Evolutionary conservation across 140 eudicot genomes (phyloP), one percentile per base, ranked within the genome.

Genomic region (Oenanthe javanica): DNA sequence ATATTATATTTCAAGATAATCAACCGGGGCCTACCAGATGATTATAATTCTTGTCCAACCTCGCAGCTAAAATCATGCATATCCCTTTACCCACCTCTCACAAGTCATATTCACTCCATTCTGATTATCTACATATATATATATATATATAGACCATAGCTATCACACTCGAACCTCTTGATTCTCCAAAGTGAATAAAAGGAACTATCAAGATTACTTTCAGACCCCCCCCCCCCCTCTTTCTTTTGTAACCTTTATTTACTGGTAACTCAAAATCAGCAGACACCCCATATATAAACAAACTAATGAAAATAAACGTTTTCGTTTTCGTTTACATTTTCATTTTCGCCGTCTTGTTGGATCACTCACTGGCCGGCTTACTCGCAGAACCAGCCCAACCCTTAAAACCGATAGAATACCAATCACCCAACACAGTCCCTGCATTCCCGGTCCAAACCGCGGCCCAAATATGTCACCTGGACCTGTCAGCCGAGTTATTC

Each of bases 401-500:
- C 4, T 51, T 91, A 11, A 93, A 86, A 48, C 96, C 94, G 4
- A 89, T 84, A 9, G 92, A 88, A 71, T 82, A 83, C 81, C 75
- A 90, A 0, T 4, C 86, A 45, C 89, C 97, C 23, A 91, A 90
- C 81, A 94, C 97, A 0, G 98, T 92, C 83, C 98, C 98, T 2
- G 89, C 98, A 1, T 90, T 87, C 43, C 98, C 97, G 63, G 95
- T 88, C 78, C 97, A 94, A 76, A 87, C 96, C 9, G 87, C 83
- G 47, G 72, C 96, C 48, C 89, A 86, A 45, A 85, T 89, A 38
- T 92, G 97, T 88, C 93, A 84, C 55, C 81, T 94, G 1, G 98
- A 94, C 79, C 83, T 94, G n/a, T 94, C 98, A 0, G 91, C 81
- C 19, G 98, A 94, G 86, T 82, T 94, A 50, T 94, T 94, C 86